Percentiles rank a stretch among this genome's conserved stretches.
phyloP scores from a whole-genome alignment of 306 rosid species.

The Datisca glomerata region DNA sequence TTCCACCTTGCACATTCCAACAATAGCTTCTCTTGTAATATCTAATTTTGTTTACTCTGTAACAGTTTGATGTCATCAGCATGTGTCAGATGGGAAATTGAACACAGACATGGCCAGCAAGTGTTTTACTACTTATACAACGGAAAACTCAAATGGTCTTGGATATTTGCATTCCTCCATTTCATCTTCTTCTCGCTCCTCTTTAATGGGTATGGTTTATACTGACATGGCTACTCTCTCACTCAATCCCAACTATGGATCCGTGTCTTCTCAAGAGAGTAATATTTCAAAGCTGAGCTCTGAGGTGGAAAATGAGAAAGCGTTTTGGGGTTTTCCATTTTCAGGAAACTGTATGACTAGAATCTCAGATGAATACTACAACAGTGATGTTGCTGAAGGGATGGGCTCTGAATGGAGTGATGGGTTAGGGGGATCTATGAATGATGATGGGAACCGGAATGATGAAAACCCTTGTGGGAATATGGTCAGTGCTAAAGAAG shows the following conservation, averaged over 20 bases:
- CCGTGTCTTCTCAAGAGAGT: conserved; percentile 42
- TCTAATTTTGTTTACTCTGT: conserved; percentile 14
- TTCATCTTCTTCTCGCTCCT: conserved; percentile 8
- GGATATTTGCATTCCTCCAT: not conserved
- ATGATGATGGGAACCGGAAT: conserved; percentile 1
- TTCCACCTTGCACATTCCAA: conserved; percentile 8
- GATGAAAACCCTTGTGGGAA: conserved; percentile 35
- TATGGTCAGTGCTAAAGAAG: conserved; percentile 27
- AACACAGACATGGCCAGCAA: conserved; percentile 34
- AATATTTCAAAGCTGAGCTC: conserved; percentile 19
- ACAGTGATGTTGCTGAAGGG: conserved; percentile 19
- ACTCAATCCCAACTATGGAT: conserved; percentile 38
- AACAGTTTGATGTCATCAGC: conserved; percentile 15
- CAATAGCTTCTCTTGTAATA: not conserved
- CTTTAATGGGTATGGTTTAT: conserved; percentile 41
- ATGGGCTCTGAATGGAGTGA: conserved; percentile 48
- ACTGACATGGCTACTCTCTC: conserved; percentile 59
- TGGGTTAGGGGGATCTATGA: conserved; percentile 23
- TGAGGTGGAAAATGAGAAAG: conserved; percentile 25
- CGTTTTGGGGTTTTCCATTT: conserved; percentile 40
- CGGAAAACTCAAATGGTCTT: conserved; percentile 23
- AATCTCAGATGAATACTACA: conserved; percentile 34
- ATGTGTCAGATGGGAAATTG: conserved; percentile 27
- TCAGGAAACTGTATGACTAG: conserved; percentile 22
- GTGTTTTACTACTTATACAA: conserved; percentile 15